Percentiles rank a stretch among this genome's conserved stretches.
Conservation (phyloP, 805 yeast genomes). For the Osmozyma mogii region DNA sequence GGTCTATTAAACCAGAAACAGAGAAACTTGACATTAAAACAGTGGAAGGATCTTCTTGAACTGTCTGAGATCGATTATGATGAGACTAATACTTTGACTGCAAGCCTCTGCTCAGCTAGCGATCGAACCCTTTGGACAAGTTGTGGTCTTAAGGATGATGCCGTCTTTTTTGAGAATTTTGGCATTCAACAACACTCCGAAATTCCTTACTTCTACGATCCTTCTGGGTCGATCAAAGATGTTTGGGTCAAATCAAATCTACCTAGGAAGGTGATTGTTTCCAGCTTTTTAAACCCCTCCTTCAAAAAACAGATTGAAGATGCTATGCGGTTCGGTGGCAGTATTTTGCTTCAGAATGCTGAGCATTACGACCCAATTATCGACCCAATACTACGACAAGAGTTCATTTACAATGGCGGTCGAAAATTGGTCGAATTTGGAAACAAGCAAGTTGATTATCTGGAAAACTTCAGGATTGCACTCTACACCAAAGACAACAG, state of each 20-base stretch:
- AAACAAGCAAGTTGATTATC: slow-evolving; percentile 54
- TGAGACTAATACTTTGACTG: slow-evolving; percentile 21
- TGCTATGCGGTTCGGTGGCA: slow-evolving; percentile 76
- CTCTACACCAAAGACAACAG: slow-evolving; percentile 56
- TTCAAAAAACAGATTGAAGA: slow-evolving; percentile 67
- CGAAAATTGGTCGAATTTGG: slow-evolving; percentile 57
- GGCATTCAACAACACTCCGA: slow-evolving; percentile 36
- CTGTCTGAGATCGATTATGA: slow-evolving; percentile 33
- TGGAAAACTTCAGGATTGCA: slow-evolving; percentile 53
- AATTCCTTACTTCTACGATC: slow-evolving; percentile 66
- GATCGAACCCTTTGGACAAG: slow-evolving; percentile 45
- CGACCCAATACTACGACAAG: slow-evolving; percentile 52
- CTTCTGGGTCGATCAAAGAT: slow-evolving; percentile 32
- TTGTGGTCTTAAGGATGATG: slow-evolving; percentile 50
- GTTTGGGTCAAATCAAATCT: slow-evolving; percentile 25
- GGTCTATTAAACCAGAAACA: slow-evolving; percentile 49
- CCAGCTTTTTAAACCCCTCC: slow-evolving; percentile 67
- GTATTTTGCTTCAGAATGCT: slow-evolving; percentile 66
- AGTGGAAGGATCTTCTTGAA: slow-evolving; percentile 31
- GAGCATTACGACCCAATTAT: slow-evolving; percentile 75
- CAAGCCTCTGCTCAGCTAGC: slow-evolving; percentile 31
- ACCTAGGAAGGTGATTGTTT: slow-evolving; percentile 36
- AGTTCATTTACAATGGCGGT: slow-evolving; percentile 61
- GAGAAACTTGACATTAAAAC: slow-evolving; percentile 27
- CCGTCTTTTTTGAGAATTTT: slow-evolving; percentile 56